These are phyloP conservation scores for Marasmius tenuissimus DNA, from an alignment of 1,284 basidiomycete species.

Conservation along the genomic window DNA sequence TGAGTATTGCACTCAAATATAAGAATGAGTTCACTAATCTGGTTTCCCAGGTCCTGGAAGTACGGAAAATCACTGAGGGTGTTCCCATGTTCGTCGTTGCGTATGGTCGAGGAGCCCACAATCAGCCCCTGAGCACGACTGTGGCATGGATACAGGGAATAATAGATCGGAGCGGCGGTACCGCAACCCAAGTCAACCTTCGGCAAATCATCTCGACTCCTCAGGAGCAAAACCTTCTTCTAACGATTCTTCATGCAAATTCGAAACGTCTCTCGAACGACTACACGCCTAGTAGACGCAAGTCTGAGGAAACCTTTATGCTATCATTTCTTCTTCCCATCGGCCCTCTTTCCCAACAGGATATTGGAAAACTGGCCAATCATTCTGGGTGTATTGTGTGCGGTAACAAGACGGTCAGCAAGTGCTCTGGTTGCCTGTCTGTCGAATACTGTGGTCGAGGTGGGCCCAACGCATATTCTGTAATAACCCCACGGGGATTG, in stretches of 20 bases:
- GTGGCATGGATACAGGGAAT: background rate
- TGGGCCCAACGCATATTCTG: slow-evolving; percentile 13
- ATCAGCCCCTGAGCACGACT: background rate
- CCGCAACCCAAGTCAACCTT: background rate
- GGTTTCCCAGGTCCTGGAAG: background rate
- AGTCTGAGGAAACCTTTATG: slow-evolving; percentile 25
- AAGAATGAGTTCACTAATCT: background rate
- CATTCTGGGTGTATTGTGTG: slow-evolving; percentile 39
- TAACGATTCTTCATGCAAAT: slow-evolving; percentile 25
- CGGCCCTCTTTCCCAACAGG: slow-evolving; percentile 35
- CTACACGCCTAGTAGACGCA: slow-evolving; percentile 20
- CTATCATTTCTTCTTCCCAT: slow-evolving; percentile 39
- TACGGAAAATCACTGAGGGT: background rate
- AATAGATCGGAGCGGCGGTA: background rate
- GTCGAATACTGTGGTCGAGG: slow-evolving; percentile 38
- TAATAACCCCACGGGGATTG: background rate
- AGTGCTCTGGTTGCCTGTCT: slow-evolving; percentile 36
- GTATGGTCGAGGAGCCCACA: background rate
- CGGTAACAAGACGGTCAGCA: slow-evolving; percentile 29
- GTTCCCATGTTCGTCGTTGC: background rate
- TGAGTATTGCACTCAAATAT: background rate
- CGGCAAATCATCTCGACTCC: background rate
- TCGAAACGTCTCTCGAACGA: slow-evolving; percentile 28
- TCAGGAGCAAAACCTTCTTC: slow-evolving; percentile 2
- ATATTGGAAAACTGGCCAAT: slow-evolving; percentile 34